Base-by-base conservation (phyloP, 2,329 filamentous ascomycete species). In the Beauveria bassiana region DNA sequence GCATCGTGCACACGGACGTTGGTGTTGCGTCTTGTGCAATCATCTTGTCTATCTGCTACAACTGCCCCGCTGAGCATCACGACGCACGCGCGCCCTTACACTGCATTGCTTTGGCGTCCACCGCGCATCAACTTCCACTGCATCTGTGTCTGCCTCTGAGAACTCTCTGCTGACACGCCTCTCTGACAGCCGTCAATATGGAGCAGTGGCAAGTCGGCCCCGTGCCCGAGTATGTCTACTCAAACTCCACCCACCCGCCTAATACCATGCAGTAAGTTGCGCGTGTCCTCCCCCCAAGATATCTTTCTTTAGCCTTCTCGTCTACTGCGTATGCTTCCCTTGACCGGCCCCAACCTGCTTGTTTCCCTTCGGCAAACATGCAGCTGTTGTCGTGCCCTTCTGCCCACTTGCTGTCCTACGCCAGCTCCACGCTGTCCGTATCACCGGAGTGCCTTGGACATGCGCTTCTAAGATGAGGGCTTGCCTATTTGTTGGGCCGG, bases 171-270 rank as follows among this genome's bases (percentile, higher is more conserved):
- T 59, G 51, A 59, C 56, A 26, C 8, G 16, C 20, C 46, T 51
- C 34, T 24, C 24, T 18, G 5, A 45, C 14, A 59, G 56, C 47
- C 38, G 56, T 16, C 56, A 61, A 51, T 75, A 84, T 84, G 81
- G 79, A 84, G 77, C 81, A 83, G 75, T 84, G 81, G 81, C 80
- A 83, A 74, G 79, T 84, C 73, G 80, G 81, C 75, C 81, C 81
- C 68, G 78, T 84, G 74, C 81, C 81, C 75, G 81, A 83, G 74
- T 82, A 83, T 76, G 78, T 83, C 68, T 83, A 81, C 75, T 74
- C 78, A 71, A 80, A 78, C 74, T 76, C 76, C 73, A 75, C 79
- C 69, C 80, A 81, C 69, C 79, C 80, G 70, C 75, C 78, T 67
- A 81, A 79, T 75, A 80, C 82, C 66, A 80, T 83, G 73, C 81